Conservation (phyloP, 2,329 filamentous ascomycete species). For the Fusarium xylarioides region DNA sequence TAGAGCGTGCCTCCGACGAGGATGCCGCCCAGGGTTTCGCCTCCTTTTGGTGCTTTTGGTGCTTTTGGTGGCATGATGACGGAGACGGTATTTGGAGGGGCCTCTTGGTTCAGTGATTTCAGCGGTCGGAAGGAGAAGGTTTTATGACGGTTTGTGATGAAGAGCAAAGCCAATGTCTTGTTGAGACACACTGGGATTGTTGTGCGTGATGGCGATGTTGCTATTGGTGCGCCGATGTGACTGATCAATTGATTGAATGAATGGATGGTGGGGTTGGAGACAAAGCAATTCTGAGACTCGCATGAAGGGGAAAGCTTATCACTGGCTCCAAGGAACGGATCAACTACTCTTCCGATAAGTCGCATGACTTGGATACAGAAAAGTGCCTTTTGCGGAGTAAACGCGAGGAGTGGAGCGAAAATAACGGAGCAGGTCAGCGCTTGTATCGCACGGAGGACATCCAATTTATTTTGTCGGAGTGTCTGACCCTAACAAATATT, state of each 20-base stretch:
- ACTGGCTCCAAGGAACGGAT: background rate
- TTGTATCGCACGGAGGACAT: rapidly evolving
- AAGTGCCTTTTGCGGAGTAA: rapidly evolving
- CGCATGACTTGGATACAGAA: rapidly evolving
- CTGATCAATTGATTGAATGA: background rate
- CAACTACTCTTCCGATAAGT: background rate
- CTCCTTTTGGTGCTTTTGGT: background rate
- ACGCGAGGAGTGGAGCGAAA: rapidly evolving
- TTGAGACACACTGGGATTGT: background rate
- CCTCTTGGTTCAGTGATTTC: background rate
- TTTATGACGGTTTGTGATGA: too few relatives aligned
- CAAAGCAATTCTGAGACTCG: background rate
- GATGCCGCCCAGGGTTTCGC: background rate
- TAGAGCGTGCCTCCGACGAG: background rate
- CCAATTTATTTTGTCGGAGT: rapidly evolving
- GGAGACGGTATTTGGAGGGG: too few relatives aligned
- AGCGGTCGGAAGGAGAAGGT: background rate
- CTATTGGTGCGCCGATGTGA: too few relatives aligned
- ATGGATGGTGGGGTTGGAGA: background rate
- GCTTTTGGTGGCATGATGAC: background rate
- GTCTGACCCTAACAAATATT: rapidly evolving
- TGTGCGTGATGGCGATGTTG: too few relatives aligned
- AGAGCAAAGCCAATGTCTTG: background rate
- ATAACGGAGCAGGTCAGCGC: rapidly evolving
- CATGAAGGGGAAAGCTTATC: background rate